phyloP scores from a whole-genome alignment of 805 yeast species.

The Myxozyma neglecta region DNA sequence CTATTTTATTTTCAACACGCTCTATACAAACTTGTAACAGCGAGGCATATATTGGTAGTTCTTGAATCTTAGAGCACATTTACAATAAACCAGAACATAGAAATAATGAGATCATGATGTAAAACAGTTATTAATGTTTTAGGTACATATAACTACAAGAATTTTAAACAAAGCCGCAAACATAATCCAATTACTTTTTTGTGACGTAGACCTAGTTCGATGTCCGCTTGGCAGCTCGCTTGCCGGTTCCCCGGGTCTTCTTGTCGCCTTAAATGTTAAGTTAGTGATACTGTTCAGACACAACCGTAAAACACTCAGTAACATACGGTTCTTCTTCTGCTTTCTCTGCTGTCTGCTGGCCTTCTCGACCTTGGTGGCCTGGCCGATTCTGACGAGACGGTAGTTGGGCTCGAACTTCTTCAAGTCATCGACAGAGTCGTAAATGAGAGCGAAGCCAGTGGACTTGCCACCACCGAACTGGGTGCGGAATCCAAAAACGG shows the following conservation, averaged over 20 bases:
- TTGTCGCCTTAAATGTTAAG: conserved; percentile 50
- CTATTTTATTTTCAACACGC: no score
- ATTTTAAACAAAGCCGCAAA: conserved; percentile 13
- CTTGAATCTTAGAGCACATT: neutral
- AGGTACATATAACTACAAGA: conserved; percentile 3
- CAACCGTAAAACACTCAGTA: no score
- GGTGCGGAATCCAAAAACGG: conserved; percentile 99
- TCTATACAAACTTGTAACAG: neutral
- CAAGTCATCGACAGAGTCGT: conserved; percentile 97
- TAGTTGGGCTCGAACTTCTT: conserved; percentile 98
- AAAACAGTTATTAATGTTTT: neutral
- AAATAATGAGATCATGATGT: neutral
- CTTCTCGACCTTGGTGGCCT: conserved; percentile 94
- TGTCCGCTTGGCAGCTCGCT: conserved; percentile 73
- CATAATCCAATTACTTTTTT: conserved; percentile 16
- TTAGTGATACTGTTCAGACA: neutral
- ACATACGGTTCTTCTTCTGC: conserved; percentile 92
- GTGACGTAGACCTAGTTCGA: conserved; percentile 23
- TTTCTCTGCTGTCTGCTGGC: conserved; percentile 99
- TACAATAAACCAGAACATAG: neutral
- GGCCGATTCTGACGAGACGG: conserved; percentile 99
- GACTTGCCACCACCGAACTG: conserved; percentile 99
- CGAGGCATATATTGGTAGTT: neutral
- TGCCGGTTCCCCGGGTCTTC: conserved; percentile 99
- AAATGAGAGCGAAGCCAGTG: conserved; percentile 97